A percentile compares a stretch with the other conserved stretches of the same genome.
Evolutionary conservation across 2,329 filamentous ascomycete species (phyloP).

Genomic region (Alternaria conjuncta): DNA sequence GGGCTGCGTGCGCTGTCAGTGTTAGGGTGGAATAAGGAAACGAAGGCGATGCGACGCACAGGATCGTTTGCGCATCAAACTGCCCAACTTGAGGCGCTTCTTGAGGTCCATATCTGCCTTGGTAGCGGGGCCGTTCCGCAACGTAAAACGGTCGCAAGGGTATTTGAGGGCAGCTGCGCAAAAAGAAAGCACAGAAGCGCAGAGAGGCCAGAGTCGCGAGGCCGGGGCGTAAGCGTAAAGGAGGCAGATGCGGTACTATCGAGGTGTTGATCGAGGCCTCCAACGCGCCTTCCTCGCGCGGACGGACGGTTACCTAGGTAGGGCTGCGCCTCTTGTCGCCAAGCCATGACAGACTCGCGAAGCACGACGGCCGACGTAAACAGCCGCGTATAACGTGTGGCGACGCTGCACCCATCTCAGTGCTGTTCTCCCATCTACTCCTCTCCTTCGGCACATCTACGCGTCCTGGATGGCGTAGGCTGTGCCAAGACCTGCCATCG

Average conservation of each 20-base stretch:
- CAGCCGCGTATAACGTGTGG: conserved; percentile 27
- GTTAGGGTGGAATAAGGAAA: background rate
- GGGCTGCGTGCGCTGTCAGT: conserved; percentile 30
- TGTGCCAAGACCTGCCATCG: conserved; percentile 4
- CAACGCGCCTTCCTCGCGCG: conserved; percentile 2
- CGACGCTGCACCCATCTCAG: background rate
- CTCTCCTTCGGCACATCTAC: background rate
- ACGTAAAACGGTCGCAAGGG: background rate
- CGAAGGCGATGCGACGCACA: conserved; percentile 23
- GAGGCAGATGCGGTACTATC: background rate
- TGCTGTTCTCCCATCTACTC: background rate
- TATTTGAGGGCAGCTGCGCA: background rate
- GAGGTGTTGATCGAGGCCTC: conserved; percentile 6
- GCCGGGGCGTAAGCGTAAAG: background rate
- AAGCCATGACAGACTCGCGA: conserved; percentile 18
- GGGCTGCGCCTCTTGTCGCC: conserved; percentile 30
- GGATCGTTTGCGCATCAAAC: conserved; percentile 43
- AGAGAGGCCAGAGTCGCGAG: background rate
- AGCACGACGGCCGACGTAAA: conserved; percentile 27
- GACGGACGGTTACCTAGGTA: conserved; percentile 6
- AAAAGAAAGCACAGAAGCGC: background rate
- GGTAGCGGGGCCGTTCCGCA: conserved; percentile 1
- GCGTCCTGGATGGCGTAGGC: conserved; percentile 6
- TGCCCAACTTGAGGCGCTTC: conserved; percentile 47
- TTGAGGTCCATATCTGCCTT: conserved; percentile 46